Percentiles rank a stretch among this genome's conserved stretches.
These are phyloP conservation scores for Cercophora scortea DNA, from an alignment of 495 filamentous ascomycete species.

Conservation along the genomic window DNA sequence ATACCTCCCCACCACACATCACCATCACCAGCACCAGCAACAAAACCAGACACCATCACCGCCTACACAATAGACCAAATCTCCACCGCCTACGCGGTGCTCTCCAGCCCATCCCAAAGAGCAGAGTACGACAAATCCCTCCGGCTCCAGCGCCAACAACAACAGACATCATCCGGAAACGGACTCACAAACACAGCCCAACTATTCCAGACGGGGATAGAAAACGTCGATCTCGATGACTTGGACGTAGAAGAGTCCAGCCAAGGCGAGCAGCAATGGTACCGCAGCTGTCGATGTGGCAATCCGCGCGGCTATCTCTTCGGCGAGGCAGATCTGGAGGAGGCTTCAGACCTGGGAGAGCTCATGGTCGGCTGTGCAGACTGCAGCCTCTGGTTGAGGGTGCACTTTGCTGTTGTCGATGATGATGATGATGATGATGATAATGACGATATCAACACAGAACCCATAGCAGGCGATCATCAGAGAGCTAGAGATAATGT, in stretches of 20 bases:
- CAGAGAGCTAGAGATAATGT: no score
- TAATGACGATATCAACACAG: not conserved
- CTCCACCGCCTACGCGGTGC: conserved; percentile 61
- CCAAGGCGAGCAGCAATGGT: conserved; percentile 42
- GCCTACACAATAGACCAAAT: conserved; percentile 65
- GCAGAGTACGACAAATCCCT: conserved; percentile 59
- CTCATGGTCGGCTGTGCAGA: conserved; percentile 69
- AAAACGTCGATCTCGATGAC: conserved; percentile 80
- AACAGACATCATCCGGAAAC: not conserved
- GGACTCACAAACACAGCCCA: not conserved
- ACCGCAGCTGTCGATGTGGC: conserved; percentile 70
- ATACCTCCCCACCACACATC: conserved; percentile 1
- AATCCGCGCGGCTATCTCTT: conserved; percentile 65
- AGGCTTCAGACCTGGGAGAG: conserved; percentile 55
- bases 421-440: conserved; percentile 26
- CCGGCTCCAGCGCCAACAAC: conserved; percentile 14
- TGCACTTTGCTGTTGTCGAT: conserved; percentile 60
- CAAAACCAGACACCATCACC: not conserved
- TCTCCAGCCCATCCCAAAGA: conserved; percentile 51
- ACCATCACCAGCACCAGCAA: conserved; percentile 6
- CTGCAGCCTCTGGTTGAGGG: conserved; percentile 75
- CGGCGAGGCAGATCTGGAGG: conserved; percentile 62
- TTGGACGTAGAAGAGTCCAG: conserved; percentile 45
- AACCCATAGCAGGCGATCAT: no score
- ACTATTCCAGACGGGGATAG: conserved; percentile 58